Percentiles rank a stretch among this genome's conserved stretches.
Evolutionary conservation across 1,284 basidiomycete species (phyloP).

Genomic region (Sanghuangporus weigelae): DNA sequence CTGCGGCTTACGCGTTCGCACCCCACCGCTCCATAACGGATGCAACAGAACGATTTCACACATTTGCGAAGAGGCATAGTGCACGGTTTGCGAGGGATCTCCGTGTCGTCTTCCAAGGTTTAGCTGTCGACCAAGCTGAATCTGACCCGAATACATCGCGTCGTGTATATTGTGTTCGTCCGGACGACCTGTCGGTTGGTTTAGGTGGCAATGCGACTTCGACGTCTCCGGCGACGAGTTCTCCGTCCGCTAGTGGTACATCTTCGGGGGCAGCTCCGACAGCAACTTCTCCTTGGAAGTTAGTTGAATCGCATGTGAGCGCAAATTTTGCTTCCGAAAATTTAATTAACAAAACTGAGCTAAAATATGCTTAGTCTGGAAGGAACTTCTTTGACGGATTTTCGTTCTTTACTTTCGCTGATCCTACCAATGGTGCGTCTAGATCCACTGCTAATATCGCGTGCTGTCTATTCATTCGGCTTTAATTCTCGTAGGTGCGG

Average conservation of each 20-base stretch:
- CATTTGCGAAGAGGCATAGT: constrained; percentile 43
- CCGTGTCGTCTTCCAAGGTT: constrained; percentile 52
- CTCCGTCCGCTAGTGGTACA: constrained; percentile 6
- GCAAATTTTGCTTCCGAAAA: not conserved
- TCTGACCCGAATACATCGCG: not conserved
- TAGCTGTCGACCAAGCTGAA: constrained; percentile 30
- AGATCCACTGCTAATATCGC: constrained; percentile 4
- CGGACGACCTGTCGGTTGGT: constrained; percentile 3
- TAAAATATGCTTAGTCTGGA: constrained; percentile 42
- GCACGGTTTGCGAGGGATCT: constrained; percentile 61
- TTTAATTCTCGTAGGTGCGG: constrained; percentile 10
- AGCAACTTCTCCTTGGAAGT: constrained; percentile 14
- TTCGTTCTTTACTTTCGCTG: constrained; percentile 64
- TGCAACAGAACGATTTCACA: constrained; percentile 30
- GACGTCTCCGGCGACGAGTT: constrained; percentile 16
- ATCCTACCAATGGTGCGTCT: constrained; percentile 73
- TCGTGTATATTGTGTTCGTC: constrained; percentile 16
- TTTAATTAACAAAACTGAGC: not conserved
- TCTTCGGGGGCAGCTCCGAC: constrained; percentile 3
- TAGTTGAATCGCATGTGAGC: constrained; percentile 16
- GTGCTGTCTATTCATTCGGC: not conserved
- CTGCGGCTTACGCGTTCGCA: constrained; percentile 3
- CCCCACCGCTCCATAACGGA: constrained; percentile 11
- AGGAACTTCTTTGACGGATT: constrained; percentile 75
- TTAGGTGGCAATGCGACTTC: not conserved